Evolutionary conservation across 1,139 yeast species (phyloP), one percentile per base, ranked within the genome.

Genomic region (Geotrichum reessii): DNA sequence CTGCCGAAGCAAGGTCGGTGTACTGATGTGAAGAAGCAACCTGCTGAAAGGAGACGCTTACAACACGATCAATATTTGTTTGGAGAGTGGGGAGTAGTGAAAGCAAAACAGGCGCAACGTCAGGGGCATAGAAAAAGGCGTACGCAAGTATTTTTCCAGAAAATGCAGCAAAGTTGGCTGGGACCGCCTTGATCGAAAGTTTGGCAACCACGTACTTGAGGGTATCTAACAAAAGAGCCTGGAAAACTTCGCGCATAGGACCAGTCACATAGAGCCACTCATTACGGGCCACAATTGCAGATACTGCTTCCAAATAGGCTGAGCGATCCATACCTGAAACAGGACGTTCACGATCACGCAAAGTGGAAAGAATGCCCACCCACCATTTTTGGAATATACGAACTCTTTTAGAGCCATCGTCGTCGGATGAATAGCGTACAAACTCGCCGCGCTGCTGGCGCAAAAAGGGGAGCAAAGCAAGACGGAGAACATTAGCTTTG

Each of bases 101-200:
- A 49, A 87, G 72, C 47, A 88, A 71, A 0, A 88, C 85, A 50
- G 76, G 77, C n/a, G 87, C 82, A 6, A 86, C 82, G n/a, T 81
- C 77, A 0, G 86, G 85, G 1, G 87, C 69, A 63, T 79, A 75
- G 68, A 83, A 81, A 65, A 80, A 88, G n/a, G 84, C 74, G 67
- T 83, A 81, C 0, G 95, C 92, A 70, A 89, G 81, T 0, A 86
- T 80, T 68, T 89, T 88, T 11, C 96, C 96, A n/a, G 85, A 77
- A 67, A 88, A 87, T 1, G 95, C 95, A 27, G 85, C 79, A 19
- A 84, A 71, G 3, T 87, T 76, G 9, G 85, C 71, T 0, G 92
- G 79, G 7, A 85, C 73, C 8, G 77, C 77, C 68, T 86, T 86
- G 54, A 81, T 66, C 50, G 79, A 75, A 17, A 85, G 75, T 64